A percentile compares a stretch with the other conserved stretches of the same genome.
phyloP scores from a whole-genome alignment of 2,329 filamentous ascomycete species.

The Colletotrichum godetiae region DNA sequence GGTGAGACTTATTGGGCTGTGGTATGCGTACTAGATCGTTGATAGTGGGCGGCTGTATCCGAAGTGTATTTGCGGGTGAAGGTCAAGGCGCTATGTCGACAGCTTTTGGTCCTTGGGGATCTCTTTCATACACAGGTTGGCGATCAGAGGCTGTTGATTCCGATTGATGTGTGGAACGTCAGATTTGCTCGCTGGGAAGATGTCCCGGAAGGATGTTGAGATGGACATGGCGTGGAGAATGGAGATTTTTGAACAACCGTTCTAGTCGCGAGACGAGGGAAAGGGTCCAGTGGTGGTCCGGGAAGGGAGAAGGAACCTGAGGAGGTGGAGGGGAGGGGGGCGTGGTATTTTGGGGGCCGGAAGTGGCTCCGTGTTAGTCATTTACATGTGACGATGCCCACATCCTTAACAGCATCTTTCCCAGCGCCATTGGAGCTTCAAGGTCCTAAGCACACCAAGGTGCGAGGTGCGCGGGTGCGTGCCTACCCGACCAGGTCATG shows the following conservation, averaged over 20 bases:
- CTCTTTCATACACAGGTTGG: not conserved
- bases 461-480: too few species aligned
- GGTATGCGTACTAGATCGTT: not conserved
- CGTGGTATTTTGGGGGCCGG: conserved; percentile 2
- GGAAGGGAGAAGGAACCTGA: not conserved
- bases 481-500: not conserved
- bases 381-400: not conserved
- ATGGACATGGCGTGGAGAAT: conserved; percentile 24
- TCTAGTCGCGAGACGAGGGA: not conserved
- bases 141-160: not conserved
- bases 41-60: not conserved
- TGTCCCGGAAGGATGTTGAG: not conserved
- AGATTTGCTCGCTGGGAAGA: conserved; percentile 11
- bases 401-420: not conserved
- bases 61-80: not conserved
- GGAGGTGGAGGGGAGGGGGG: not conserved
- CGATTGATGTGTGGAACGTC: conserved; percentile 14
- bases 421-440: not conserved
- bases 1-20: not conserved
- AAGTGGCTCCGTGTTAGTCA: conserved; percentile 25
- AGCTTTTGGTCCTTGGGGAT: not conserved
- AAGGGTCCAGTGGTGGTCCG: not conserved
- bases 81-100: not conserved
- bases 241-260: conserved; percentile 9
- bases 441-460: not conserved